Evolutionary conservation across 345 rosid genomes (phyloP).

Genomic region (Sonneratia alba): DNA sequence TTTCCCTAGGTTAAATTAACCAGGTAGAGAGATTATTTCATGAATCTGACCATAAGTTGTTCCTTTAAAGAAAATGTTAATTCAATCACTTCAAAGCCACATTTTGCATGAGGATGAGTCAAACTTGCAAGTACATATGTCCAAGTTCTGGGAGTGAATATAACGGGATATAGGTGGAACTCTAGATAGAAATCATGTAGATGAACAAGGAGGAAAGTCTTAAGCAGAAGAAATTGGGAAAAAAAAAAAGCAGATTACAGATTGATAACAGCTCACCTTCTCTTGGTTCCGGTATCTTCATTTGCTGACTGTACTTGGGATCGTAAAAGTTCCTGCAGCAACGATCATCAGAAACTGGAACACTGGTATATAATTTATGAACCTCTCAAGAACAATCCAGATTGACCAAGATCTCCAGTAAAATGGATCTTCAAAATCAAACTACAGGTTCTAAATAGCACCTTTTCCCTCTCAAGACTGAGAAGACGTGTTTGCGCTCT

Average conservation of each 20-base stretch:
- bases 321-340: constrained; percentile 65
- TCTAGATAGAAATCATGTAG: not conserved
- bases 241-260: too few relatives aligned
- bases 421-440: not conserved
- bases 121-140: not conserved
- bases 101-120: not conserved
- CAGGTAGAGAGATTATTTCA: not conserved
- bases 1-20: not conserved
- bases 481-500: constrained; percentile 92
- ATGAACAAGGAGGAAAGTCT: not conserved
- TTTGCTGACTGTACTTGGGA: constrained; percentile 80
- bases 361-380: not conserved
- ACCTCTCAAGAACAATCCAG: not conserved
- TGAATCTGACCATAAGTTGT: not conserved
- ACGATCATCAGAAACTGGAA: constrained; percentile 8
- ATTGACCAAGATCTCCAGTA: not conserved
- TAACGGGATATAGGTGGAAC: not conserved
- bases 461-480: constrained; percentile 98
- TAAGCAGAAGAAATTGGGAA: not conserved
- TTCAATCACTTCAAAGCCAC: not conserved
- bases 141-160: not conserved
- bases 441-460: constrained; percentile 12
- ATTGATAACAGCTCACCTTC: constrained; percentile 36
- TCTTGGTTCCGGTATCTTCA: constrained; percentile 64
- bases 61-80: not conserved